Evolutionary conservation across 306 rosid species (phyloP), one percentile per base, ranked within the genome.

Genomic region (Trifolium repens): DNA sequence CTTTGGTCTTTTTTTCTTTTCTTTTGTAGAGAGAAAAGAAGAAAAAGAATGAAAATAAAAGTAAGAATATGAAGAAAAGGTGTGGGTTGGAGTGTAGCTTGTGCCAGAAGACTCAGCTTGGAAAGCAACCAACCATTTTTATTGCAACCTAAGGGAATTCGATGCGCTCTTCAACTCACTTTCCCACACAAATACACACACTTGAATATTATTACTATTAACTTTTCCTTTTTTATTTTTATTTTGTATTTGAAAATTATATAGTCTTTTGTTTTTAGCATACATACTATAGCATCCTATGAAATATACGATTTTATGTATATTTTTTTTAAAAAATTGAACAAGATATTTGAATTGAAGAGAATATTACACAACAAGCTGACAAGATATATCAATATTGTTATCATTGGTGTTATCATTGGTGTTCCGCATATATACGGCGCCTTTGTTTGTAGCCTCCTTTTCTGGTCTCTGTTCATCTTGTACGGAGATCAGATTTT

Each of bases 41-140:
- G 61, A 44, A 55, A 63, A 64, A 65, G 17, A 79, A 22, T 32
- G 12, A 19, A 34, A 73, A 15, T 24, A 78, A 68, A 65, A 67
- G 83, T 68, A 79, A 72, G 96, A 89, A 89, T 91, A 83, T 72
- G 80, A 71, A 82, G 81, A 90, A 94, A 94, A 94, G 97, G 88
- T 44, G 40, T 74, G 93, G 74, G 86, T 88, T 91, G 97, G 97
- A 91, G 85, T 59, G 66, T 85, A 79, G 90, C 90, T 91, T 94
- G 85, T 82, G 74, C 32, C 2, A 42, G 81, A 94, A 89, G 97
- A 85, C 81, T 88, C 72, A 26, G 49, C 16, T 77, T 76, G 39
- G 94, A 91, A 93, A 91, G 97, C 86, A 85, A 91, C 94, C 81
- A 81, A 88, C 91, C 94, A 81, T 84, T 78, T 88, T 69, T 79